Evolutionary conservation across 495 filamentous ascomycete species (phyloP).

Genomic region (Penicillium bialowiezense): DNA sequence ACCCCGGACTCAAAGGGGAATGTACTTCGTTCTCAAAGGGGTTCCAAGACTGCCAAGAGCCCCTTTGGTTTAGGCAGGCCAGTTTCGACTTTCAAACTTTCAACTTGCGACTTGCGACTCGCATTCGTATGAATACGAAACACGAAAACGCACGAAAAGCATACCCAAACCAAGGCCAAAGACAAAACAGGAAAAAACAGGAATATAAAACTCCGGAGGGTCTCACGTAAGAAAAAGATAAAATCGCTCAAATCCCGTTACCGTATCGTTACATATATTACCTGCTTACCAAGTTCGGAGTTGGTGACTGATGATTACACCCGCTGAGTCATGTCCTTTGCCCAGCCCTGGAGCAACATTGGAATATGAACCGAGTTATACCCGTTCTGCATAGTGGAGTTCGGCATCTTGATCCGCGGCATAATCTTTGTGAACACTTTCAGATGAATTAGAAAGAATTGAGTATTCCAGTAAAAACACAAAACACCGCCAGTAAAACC

Average conservation of each 20-base stretch:
- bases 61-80: conserved; percentile 3
- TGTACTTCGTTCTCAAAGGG: too few relatives aligned
- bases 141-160: too few relatives aligned
- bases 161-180: too few relatives aligned
- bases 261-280: too few relatives aligned
- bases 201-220: not conserved
- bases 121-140: too few relatives aligned
- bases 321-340: conserved; percentile 13
- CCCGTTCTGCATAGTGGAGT: not conserved
- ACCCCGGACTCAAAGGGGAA: conserved; percentile 18
- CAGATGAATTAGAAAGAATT: conserved; percentile 1
- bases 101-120: too few relatives aligned
- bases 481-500: conserved; percentile 4
- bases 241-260: too few relatives aligned
- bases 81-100: not conserved
- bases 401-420: conserved; percentile 1
- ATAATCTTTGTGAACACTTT: not conserved
- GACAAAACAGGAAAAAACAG: too few relatives aligned
- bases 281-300: not conserved
- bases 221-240: not conserved
- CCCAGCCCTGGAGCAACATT: not conserved
- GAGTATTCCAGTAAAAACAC: not conserved
- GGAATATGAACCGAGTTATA: not conserved
- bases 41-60: too few relatives aligned
- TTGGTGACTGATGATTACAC: too few relatives aligned